phyloP scores from a whole-genome alignment of 2,329 filamentous ascomycete genomes.

The Teratosphaeria destructans region DNA sequence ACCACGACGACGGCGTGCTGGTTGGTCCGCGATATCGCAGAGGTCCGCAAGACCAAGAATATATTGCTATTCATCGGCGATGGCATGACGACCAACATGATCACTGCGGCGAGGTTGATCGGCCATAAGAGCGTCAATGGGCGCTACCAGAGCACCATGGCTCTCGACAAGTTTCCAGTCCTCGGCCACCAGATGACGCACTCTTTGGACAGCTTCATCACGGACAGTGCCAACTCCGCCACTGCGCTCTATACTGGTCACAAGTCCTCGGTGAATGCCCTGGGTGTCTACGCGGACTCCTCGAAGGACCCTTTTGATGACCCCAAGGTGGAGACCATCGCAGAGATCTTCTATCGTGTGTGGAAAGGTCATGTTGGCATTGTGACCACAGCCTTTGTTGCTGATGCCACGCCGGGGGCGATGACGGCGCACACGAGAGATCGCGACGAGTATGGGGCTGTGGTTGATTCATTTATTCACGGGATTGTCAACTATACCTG shows the following conservation, averaged over 20 bases:
- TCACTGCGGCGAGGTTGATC: slow-evolving; percentile 60
- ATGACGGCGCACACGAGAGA: slow-evolving; percentile 62
- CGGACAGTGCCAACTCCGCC: slow-evolving; percentile 76
- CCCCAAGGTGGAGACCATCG: slow-evolving; percentile 76
- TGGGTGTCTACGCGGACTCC: slow-evolving; percentile 73
- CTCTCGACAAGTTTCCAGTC: slow-evolving; percentile 65
- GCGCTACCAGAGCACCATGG: slow-evolving; percentile 64
- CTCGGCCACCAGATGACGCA: slow-evolving; percentile 77
- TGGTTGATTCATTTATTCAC: slow-evolving; percentile 67
- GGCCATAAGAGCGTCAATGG: slow-evolving; percentile 77
- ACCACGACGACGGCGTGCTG: slow-evolving; percentile 64
- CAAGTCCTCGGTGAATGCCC: slow-evolving; percentile 72
- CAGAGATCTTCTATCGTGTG: slow-evolving; percentile 64
- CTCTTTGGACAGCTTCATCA: slow-evolving; percentile 76
- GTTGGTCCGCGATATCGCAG: slow-evolving; percentile 61
- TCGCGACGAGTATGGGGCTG: slow-evolving; percentile 57
- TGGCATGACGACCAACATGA: slow-evolving; percentile 53
- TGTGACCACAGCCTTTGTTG: slow-evolving; percentile 70
- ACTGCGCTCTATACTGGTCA: slow-evolving; percentile 73
- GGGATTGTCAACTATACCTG: slow-evolving; percentile 72
- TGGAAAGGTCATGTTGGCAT: slow-evolving; percentile 49
- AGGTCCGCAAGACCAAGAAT: slow-evolving; percentile 65
- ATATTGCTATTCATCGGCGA: slow-evolving; percentile 75
- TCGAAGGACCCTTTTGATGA: slow-evolving; percentile 66
- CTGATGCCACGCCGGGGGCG: slow-evolving; percentile 73